Evolutionary conservation across 2,329 filamentous ascomycete species (phyloP), one percentile per base, ranked within the genome.

Genomic region (Neofusicoccum kwambonambiense): DNA sequence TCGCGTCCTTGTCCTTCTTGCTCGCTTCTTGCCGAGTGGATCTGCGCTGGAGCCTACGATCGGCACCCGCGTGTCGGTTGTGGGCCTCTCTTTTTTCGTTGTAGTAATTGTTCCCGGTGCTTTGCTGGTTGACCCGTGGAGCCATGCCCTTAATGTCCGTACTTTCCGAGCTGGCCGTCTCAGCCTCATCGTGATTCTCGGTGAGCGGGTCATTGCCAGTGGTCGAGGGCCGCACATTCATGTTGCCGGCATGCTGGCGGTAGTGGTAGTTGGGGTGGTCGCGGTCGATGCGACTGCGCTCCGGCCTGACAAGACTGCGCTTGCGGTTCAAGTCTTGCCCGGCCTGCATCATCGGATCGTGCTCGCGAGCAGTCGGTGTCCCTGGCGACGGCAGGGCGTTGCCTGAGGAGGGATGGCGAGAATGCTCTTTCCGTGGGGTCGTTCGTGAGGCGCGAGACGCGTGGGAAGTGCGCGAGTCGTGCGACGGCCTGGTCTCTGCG

Each of bases 181-280:
- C 82, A 2, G 75, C 75, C 65, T 83, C 79, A 17, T 78, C 80
- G 58, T 82, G 78, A 66, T 92, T 90, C 77, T 97, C 94, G 63
- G 91, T 79, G 61, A 96, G 87, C 2, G 93, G 92, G 71, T 98
- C 93, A 71, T 96, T 91, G 67, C 95, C 95, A 0, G 95, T 98
- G 6, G 92, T 90, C 0, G 95, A 98, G 0, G 96, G 95, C 69
- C 92, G 83, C 4, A 93, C 90, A 64, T 89, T 85, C 93, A 99
- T 97, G 69, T 94, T 91, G 72, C 93, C 91, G 9, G 96, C 93
- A 86, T 97, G 93, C 76, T 96, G 91, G 70, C 92, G 89, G 78
- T 99, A 99, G 79, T 97, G 87, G 75, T 97, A 99, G 77, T 98
- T 96, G 13, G 93, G 93, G 75, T 98, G 93, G 70, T 93, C 90